Conservation (phyloP, 148 eudicot genomes). For the Vaccinium vitisidaea region DNA sequence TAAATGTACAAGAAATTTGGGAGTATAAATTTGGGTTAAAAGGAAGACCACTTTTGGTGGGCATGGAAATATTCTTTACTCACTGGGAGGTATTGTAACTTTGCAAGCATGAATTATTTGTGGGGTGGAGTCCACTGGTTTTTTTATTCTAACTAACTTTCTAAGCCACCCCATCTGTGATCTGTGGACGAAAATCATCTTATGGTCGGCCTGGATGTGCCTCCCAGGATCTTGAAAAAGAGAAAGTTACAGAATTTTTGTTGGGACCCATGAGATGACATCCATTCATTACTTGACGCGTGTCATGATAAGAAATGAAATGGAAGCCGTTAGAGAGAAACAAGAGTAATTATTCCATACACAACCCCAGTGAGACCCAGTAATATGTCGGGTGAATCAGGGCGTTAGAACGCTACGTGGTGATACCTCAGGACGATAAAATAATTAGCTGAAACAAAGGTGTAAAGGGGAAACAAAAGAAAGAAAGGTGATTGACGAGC, state of each 20-base stretch:
- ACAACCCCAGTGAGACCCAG: no score
- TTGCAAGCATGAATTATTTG: not conserved
- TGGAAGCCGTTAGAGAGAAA: not conserved
- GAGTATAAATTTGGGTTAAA: not conserved
- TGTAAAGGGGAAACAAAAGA: not conserved
- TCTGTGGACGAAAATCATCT: not conserved
- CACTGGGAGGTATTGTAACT: not conserved
- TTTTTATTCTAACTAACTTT: not conserved
- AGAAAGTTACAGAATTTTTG: not conserved
- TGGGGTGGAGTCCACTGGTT: not conserved
- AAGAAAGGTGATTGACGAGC: slow-evolving; percentile 13
- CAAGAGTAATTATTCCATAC: no score
- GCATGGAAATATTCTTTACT: slow-evolving; percentile 1
- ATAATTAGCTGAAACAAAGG: no score
- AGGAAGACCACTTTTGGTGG: slow-evolving; percentile 10
- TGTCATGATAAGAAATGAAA: not conserved
- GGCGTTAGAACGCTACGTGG: no score
- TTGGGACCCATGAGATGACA: slow-evolving; percentile 15
- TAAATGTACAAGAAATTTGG: no score
- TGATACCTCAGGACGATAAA: no score
- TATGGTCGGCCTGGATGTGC: not conserved
- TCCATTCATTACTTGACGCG: slow-evolving; percentile 8
- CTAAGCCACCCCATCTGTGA: not conserved
- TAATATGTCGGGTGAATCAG: no score
- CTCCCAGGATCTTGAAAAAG: slow-evolving; percentile 8